Evolutionary conservation across 2,329 filamentous ascomycete species (phyloP).

Genomic region (Ilyonectria destructans): DNA sequence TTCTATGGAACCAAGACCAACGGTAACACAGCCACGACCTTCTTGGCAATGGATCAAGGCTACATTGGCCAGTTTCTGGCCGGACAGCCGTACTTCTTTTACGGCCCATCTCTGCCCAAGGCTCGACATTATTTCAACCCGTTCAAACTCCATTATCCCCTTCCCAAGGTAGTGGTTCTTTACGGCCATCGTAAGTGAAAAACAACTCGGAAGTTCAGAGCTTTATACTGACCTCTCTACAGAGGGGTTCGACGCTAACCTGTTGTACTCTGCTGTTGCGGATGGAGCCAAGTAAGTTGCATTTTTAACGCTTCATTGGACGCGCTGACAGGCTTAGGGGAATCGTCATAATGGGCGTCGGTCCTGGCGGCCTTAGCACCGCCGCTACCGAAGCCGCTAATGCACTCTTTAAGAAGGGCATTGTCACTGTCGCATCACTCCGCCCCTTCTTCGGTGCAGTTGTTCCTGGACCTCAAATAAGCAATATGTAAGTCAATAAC

Average conservation of each 20-base stretch:
- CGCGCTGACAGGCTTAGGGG: slow-evolving; percentile 2
- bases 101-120: neutral
- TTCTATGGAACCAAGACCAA: slow-evolving; percentile 17
- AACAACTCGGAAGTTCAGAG: neutral
- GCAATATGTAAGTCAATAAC: slow-evolving; percentile 6
- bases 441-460: slow-evolving; percentile 7
- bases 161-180: slow-evolving; percentile 9
- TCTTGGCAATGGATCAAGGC: slow-evolving; percentile 7
- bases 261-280: slow-evolving; percentile 8
- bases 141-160: neutral
- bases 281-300: slow-evolving; percentile 12
- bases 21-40: slow-evolving; percentile 5
- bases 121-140: slow-evolving; percentile 6
- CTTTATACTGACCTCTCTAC: neutral
- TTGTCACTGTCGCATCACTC: slow-evolving; percentile 7
- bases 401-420: slow-evolving; percentile 2
- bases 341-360: slow-evolving; percentile 12
- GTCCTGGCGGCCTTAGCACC: slow-evolving; percentile 7
- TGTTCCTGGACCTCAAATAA: slow-evolving; percentile 7
- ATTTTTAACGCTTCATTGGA: neutral
- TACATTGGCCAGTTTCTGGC: slow-evolving; percentile 8
- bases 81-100: slow-evolving; percentile 15
- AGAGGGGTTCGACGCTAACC: slow-evolving; percentile 9
- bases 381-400: slow-evolving; percentile 3
- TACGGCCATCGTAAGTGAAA: slow-evolving; percentile 13